Percentiles rank a stretch among this genome's conserved stretches.
Evolutionary conservation across 495 filamentous ascomycete genomes (phyloP).

Genomic region (Daldinia concentrica): DNA sequence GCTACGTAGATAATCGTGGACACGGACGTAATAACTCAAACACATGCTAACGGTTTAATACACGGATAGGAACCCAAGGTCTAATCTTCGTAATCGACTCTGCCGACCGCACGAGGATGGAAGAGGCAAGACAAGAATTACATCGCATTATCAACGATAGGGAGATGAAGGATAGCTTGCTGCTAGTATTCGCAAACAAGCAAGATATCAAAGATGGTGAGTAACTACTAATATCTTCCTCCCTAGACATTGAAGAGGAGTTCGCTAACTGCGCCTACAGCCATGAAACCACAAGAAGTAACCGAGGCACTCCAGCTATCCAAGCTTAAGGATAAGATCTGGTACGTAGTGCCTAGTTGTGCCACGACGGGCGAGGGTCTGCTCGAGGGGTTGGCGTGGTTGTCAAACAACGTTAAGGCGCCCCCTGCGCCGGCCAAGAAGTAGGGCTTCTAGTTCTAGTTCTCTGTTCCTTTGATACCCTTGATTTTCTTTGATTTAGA

Average conservation of each 20-base stretch:
- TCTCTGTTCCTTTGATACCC: constrained; percentile 38
- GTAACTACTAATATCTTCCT: constrained; percentile 39
- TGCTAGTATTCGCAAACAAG: constrained; percentile 98
- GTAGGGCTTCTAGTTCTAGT: constrained; percentile 43
- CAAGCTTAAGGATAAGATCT: constrained; percentile 89
- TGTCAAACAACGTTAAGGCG: constrained; percentile 92
- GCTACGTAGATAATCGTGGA: neutral
- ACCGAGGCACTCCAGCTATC: constrained; percentile 84
- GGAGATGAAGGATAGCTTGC: constrained; percentile 96
- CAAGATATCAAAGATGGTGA: constrained; percentile 89
- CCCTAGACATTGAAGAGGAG: no score
- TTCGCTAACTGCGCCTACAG: constrained; percentile 55
- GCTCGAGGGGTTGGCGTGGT: constrained; percentile 91
- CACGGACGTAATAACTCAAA: neutral
- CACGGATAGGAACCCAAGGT: constrained; percentile 81
- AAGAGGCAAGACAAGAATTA: constrained; percentile 88
- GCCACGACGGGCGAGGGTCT: constrained; percentile 94
- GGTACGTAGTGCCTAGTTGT: constrained; percentile 96
- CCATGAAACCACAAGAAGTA: constrained; percentile 86
- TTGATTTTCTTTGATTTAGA: constrained; percentile 33
- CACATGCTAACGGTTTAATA: neutral
- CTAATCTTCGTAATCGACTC: constrained; percentile 98
- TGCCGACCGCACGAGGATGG: constrained; percentile 83
- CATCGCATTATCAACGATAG: constrained; percentile 96
- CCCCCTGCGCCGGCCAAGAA: constrained; percentile 64